These are phyloP conservation scores for Rhododendron simsii DNA, from an alignment of 148 eudicot genomes.

Conservation along the genomic window DNA sequence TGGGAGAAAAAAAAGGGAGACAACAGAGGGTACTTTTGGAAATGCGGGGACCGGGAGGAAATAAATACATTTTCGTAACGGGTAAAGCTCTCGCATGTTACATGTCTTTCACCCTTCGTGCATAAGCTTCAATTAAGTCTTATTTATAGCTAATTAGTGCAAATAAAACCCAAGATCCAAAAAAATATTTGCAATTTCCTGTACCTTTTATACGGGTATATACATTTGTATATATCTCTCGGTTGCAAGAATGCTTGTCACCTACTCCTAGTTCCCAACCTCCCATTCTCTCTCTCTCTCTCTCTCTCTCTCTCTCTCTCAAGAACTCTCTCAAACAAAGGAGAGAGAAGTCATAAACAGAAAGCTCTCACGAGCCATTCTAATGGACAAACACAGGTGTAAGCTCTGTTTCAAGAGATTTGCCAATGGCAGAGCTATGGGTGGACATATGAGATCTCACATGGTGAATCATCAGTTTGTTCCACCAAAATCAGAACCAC, in stretches of 20 bases:
- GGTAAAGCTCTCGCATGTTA: constrained; percentile 30
- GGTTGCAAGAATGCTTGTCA: constrained; percentile 75
- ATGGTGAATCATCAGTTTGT: constrained; percentile 40
- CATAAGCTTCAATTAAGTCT: constrained; percentile 18
- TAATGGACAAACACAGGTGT: constrained; percentile 57
- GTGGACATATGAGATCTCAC: constrained; percentile 92
- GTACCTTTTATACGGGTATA: not conserved
- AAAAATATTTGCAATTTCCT: not conserved
- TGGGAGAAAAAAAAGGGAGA: not conserved
- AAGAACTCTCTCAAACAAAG: not conserved
- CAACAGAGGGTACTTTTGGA: not conserved
- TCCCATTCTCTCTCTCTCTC: constrained; percentile 14
- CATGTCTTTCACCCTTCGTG: constrained; percentile 20
- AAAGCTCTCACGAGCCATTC: constrained; percentile 9
- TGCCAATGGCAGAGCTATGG: constrained; percentile 67
- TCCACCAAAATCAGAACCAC: constrained; percentile 14
- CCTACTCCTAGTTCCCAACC: constrained; percentile 40
- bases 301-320: constrained; percentile 11
- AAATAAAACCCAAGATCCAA: constrained; percentile 16
- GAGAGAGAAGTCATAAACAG: not conserved
- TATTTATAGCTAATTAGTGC: constrained; percentile 16
- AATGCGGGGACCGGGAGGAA: not conserved
- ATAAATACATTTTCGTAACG: constrained; percentile 18
- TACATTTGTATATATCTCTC: constrained; percentile 16
- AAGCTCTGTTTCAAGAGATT: constrained; percentile 57